Conservation (phyloP, 2,329 filamentous ascomycete species). For the Fusarium sp. region DNA sequence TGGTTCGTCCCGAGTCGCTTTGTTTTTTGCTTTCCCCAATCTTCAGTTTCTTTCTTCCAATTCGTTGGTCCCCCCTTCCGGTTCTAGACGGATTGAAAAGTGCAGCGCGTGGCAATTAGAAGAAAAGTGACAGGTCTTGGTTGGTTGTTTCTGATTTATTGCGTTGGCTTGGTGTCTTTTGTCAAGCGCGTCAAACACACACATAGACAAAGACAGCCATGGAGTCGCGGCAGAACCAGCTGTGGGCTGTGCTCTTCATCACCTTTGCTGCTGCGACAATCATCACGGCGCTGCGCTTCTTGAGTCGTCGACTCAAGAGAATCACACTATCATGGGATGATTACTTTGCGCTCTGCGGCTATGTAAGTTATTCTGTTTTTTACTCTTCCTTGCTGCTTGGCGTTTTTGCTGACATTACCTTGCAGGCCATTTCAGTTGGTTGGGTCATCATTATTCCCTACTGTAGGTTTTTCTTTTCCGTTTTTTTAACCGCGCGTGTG, state of each 20-base stretch:
- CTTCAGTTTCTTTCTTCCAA: background rate
- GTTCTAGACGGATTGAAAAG: slow-evolving; percentile 16
- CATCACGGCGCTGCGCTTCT: slow-evolving; percentile 23
- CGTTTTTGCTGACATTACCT: background rate
- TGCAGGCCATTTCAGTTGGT: slow-evolving; percentile 27
- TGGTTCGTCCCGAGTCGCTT: slow-evolving; percentile 1
- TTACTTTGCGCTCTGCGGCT: slow-evolving; percentile 40
- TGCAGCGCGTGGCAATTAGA: slow-evolving; percentile 1
- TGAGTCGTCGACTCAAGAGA: slow-evolving; percentile 37
- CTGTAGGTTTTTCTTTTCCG: slow-evolving; percentile 19
- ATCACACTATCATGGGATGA: slow-evolving; percentile 37
- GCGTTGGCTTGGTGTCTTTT: background rate
- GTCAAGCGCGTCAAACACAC: too few species aligned
- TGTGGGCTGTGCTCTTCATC: slow-evolving; percentile 32
- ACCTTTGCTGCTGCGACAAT: slow-evolving; percentile 39
- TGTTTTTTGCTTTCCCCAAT: background rate
- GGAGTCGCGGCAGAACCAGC: slow-evolving; percentile 33
- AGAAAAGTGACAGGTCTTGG: background rate
- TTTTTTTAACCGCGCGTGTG: too few species aligned
- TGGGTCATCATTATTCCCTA: slow-evolving; percentile 37
- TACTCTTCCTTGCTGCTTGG: background rate
- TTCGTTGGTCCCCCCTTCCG: background rate
- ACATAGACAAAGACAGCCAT: too few species aligned
- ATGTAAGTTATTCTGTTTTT: slow-evolving; percentile 16
- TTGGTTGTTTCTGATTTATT: background rate